Percentiles rank a stretch among this genome's conserved stretches.
Conservation (phyloP, 2,329 filamentous ascomycete genomes). For the Paraphaeosphaeria sporulosa region DNA sequence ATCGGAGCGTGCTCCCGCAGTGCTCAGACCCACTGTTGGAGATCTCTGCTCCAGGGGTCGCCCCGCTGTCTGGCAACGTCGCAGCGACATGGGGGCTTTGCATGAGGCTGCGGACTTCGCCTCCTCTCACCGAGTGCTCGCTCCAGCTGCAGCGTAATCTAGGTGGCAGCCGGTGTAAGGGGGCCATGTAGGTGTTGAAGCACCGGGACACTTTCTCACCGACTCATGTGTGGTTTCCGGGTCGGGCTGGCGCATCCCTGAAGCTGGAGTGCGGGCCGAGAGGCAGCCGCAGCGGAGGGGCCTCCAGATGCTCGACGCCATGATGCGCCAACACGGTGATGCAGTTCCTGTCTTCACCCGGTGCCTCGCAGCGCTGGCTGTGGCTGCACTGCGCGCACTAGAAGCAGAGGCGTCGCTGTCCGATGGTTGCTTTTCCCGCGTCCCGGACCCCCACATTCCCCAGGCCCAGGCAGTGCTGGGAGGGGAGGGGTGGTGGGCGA, state of each 20-base stretch:
- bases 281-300: background rate
- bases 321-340: background rate
- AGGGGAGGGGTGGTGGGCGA: background rate
- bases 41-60: background rate
- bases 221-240: background rate
- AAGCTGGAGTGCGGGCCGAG: background rate
- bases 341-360: background rate
- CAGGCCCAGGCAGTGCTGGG: background rate
- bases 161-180: slow-evolving; percentile 8
- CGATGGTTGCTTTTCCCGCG: slow-evolving; percentile 5
- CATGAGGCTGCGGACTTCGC: slow-evolving; percentile 24
- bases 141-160: background rate
- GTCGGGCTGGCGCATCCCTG: background rate
- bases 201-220: background rate
- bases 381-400: background rate
- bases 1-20: background rate
- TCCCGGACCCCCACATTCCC: slow-evolving; percentile 11
- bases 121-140: slow-evolving; percentile 17
- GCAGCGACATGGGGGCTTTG: slow-evolving; percentile 21
- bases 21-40: background rate
- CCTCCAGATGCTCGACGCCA: background rate
- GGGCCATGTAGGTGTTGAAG: background rate
- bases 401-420: background rate
- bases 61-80: slow-evolving; percentile 19
- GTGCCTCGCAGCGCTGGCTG: background rate